Evolutionary conservation across 2,329 filamentous ascomycete species (phyloP).

Genomic region (Penicillium digitatum): DNA sequence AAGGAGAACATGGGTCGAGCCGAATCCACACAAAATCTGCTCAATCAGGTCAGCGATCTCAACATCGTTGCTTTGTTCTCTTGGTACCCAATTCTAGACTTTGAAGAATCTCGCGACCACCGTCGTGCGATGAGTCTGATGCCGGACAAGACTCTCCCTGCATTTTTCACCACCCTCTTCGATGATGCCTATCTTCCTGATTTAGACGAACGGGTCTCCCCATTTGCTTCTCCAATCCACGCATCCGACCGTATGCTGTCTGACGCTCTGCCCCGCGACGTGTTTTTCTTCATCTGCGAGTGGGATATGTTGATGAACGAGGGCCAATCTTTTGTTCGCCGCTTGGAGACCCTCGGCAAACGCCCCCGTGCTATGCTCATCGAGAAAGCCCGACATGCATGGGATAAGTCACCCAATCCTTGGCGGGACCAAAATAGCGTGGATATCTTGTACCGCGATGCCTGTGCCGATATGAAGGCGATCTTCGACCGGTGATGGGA

Average conservation of each 20-base stretch:
- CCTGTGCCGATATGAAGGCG: constrained; percentile 43
- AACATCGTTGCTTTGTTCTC: constrained; percentile 55
- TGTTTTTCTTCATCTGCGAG: constrained; percentile 61
- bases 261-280: constrained; percentile 54
- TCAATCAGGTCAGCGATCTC: constrained; percentile 42
- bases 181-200: constrained; percentile 47
- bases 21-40: constrained; percentile 35
- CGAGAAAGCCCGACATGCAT: constrained; percentile 45
- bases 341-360: constrained; percentile 43
- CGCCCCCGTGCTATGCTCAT: constrained; percentile 46
- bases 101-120: constrained; percentile 56
- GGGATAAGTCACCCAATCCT: constrained; percentile 49
- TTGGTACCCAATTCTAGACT: constrained; percentile 62
- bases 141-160: constrained; percentile 49
- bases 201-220: constrained; percentile 50
- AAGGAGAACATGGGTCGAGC: constrained; percentile 27
- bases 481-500: constrained; percentile 37
- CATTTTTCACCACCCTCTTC: constrained; percentile 49
- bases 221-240: constrained; percentile 57
- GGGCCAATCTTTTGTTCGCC: constrained; percentile 46
- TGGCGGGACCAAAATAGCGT: constrained; percentile 44
- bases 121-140: constrained; percentile 54
- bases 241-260: constrained; percentile 53
- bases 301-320: constrained; percentile 65
- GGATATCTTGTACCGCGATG: constrained; percentile 42